phyloP scores from a whole-genome alignment of 2,329 filamentous ascomycete species.

The Hirsutella minnesotensis region DNA sequence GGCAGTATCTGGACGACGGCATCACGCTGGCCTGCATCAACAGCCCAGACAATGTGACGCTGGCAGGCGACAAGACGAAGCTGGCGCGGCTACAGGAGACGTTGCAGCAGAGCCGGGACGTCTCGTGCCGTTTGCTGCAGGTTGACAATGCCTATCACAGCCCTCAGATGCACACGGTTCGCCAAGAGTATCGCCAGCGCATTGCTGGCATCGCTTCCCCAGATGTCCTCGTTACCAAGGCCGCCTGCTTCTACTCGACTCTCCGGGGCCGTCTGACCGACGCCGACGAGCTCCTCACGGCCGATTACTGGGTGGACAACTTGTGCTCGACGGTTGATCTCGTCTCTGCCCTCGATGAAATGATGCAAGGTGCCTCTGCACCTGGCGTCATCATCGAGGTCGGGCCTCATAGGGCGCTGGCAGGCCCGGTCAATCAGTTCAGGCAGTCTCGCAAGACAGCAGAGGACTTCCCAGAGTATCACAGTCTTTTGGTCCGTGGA shows the following conservation, averaged over 20 bases:
- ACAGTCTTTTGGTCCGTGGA: not conserved
- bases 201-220: not conserved
- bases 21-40: not conserved
- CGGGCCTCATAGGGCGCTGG: not conserved
- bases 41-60: not conserved
- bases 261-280: not conserved
- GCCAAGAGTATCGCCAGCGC: not conserved
- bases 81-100: not conserved
- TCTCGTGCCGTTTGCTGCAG: not conserved
- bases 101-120: not conserved
- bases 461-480: not conserved
- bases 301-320: slow-evolving; percentile 1
- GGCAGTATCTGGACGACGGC: not conserved
- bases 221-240: not conserved
- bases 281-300: not conserved
- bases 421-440: not conserved
- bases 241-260: not conserved
- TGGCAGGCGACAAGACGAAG: not conserved
- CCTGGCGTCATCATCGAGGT: not conserved
- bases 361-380: not conserved
- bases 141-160: slow-evolving; percentile 1
- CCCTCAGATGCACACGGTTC: not conserved
- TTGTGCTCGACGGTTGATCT: not conserved
- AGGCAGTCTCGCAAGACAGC: not conserved
- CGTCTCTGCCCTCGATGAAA: not conserved